These are phyloP conservation scores for Hibiscus syriacus DNA, from an alignment of 345 rosid species.

Conservation along the genomic window DNA sequence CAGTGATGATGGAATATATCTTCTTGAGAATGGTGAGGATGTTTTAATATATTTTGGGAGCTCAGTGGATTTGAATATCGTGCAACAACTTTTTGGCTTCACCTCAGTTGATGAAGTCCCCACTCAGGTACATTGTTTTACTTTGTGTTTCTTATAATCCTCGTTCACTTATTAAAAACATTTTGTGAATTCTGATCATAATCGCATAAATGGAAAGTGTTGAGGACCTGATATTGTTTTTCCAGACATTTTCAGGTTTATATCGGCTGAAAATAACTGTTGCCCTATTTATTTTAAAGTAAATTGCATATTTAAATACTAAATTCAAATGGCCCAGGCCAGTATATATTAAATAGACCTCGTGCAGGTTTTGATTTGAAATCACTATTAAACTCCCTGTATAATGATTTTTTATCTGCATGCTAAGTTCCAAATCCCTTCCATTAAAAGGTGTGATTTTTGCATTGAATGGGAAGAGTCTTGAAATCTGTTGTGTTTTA, in stretches of 20 bases:
- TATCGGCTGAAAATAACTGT: not conserved
- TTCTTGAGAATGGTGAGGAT: conserved; percentile 94
- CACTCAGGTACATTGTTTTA: conserved; percentile 45
- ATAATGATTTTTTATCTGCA: not conserved
- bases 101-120: conserved; percentile 55
- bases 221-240: not conserved
- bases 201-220: not conserved
- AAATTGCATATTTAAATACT: not conserved
- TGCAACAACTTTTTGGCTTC: conserved; percentile 59
- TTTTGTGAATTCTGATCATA: not conserved
- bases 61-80: conserved; percentile 50
- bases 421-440: not conserved
- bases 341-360: not conserved
- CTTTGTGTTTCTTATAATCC: not conserved
- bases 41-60: conserved; percentile 75
- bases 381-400: not conserved
- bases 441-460: too few relatives aligned
- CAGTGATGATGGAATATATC: conserved; percentile 74
- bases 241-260: not conserved
- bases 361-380: not conserved
- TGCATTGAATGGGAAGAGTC: too few relatives aligned
- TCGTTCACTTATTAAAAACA: not conserved
- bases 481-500: too few relatives aligned
- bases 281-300: not conserved
- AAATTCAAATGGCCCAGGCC: not conserved